Conservation (phyloP, 805 yeast species). For the Starmerella asiatica region DNA sequence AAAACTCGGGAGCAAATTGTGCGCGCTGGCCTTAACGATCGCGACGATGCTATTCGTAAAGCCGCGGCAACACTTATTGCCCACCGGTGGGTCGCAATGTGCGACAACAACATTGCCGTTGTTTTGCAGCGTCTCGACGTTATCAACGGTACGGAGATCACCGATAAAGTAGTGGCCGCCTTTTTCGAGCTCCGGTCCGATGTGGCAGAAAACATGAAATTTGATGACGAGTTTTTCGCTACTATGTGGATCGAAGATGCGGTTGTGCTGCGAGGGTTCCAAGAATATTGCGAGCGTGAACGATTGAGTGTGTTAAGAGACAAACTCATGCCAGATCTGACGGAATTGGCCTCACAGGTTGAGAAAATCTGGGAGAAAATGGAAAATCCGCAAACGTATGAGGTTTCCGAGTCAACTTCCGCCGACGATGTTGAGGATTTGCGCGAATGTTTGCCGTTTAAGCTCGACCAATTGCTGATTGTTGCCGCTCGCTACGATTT, state of each 20-base stretch:
- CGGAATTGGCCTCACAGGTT: conserved; percentile 49
- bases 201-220: conserved; percentile 41
- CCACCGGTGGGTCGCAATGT: conserved; percentile 53
- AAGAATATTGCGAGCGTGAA: conserved; percentile 43
- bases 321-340: conserved; percentile 62
- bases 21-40: conserved; percentile 75
- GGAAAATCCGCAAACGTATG: conserved; percentile 35
- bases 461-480: conserved; percentile 56
- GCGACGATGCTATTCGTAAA: conserved; percentile 57
- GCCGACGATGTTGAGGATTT: conserved; percentile 28
- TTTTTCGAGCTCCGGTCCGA: conserved; percentile 54
- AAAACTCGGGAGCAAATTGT: conserved; percentile 52
- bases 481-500: conserved; percentile 65
- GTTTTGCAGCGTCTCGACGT: conserved; percentile 62
- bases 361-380: conserved; percentile 44
- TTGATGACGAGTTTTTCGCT: conserved; percentile 52
- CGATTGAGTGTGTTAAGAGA: conserved; percentile 46
- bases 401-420: conserved; percentile 20
- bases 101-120: conserved; percentile 57
- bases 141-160: conserved; percentile 43
- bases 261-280: conserved; percentile 55
- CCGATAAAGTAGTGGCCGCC: conserved; percentile 51
- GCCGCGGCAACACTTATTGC: conserved; percentile 65
- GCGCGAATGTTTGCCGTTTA: conserved; percentile 44
- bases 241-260: conserved; percentile 61